These are phyloP conservation scores for Penicillium alfredii DNA, from an alignment of 495 filamentous ascomycete species.

Conservation along the genomic window DNA sequence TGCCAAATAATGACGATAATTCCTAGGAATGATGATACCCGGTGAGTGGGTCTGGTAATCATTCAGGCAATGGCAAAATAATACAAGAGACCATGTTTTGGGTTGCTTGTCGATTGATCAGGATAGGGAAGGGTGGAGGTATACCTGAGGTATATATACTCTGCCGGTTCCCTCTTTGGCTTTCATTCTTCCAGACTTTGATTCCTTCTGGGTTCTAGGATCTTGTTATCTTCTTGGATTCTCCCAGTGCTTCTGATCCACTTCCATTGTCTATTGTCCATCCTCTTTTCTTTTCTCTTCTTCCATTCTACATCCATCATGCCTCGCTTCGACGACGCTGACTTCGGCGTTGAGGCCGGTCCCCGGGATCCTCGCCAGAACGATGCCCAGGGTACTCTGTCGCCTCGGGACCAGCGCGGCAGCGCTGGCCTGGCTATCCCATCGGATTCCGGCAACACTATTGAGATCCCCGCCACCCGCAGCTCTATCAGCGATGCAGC, in stretches of 20 bases:
- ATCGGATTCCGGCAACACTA: slow-evolving; percentile 44
- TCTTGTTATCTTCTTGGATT: no score
- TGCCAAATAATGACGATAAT: slow-evolving; percentile 40
- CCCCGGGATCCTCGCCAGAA: slow-evolving; percentile 23
- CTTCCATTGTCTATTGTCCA: no score
- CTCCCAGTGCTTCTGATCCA: slow-evolving; percentile 7
- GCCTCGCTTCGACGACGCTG: slow-evolving; percentile 57
- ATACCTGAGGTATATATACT: neutral
- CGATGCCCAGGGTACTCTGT: slow-evolving; percentile 12
- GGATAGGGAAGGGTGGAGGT: no score
- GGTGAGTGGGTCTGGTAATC: slow-evolving; percentile 23
- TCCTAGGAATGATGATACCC: slow-evolving; percentile 34
- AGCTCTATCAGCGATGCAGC: slow-evolving; percentile 64
- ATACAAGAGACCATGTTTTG: no score
- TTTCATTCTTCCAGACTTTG: slow-evolving; percentile 8
- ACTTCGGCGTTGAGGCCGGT: slow-evolving; percentile 41
- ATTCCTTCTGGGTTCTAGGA: slow-evolving; percentile 3
- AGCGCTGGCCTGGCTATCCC: slow-evolving; percentile 44
- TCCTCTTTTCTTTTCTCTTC: slow-evolving; percentile 8
- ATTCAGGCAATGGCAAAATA: slow-evolving; percentile 12
- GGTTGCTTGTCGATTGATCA: no score
- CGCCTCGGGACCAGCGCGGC: slow-evolving; percentile 24
- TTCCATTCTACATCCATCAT: slow-evolving; percentile 40
- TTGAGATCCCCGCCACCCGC: slow-evolving; percentile 67
- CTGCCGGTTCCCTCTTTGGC: slow-evolving; percentile 3